A percentile compares a stretch with the other conserved stretches of the same genome.
Evolutionary conservation across 768 basidiomycete species (phyloP).

Genomic region (Daedaleopsis sinensis): DNA sequence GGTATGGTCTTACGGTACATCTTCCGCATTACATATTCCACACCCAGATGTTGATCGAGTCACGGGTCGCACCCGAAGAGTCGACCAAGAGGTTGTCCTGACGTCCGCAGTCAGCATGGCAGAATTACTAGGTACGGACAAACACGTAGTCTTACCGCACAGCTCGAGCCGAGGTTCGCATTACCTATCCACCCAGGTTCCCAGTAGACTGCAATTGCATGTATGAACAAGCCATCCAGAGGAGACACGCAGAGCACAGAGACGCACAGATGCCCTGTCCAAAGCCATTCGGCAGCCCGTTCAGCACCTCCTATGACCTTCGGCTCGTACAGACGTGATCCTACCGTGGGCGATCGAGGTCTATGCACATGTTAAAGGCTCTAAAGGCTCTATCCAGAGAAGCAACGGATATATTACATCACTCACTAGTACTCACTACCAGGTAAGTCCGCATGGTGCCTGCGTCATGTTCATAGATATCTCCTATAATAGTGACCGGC

Average conservation of each 20-base stretch:
- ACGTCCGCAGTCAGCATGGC: not conserved
- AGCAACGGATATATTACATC: too few relatives aligned
- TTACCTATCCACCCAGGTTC: conserved; percentile 66
- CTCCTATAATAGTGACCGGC: too few relatives aligned
- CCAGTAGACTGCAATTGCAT: conserved; percentile 48
- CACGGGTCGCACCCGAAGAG: conserved; percentile 42
- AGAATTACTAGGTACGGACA: not conserved
- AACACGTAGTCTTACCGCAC: conserved; percentile 26
- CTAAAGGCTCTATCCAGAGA: too few relatives aligned
- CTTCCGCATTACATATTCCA: conserved; percentile 2
- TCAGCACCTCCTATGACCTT: conserved; percentile 33
- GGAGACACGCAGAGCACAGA: not conserved
- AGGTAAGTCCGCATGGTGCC: too few relatives aligned
- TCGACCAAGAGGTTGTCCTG: conserved; percentile 53
- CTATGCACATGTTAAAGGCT: too few relatives aligned
- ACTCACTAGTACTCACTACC: too few relatives aligned
- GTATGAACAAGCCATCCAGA: not conserved
- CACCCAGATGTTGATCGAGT: conserved; percentile 28
- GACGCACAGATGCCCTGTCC: conserved; percentile 43
- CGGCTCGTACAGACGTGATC: too few relatives aligned
- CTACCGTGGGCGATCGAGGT: too few relatives aligned
- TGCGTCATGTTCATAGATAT: too few relatives aligned
- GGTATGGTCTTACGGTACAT: too few relatives aligned
- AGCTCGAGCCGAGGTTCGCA: conserved; percentile 38
- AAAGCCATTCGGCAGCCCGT: conserved; percentile 35